These are phyloP conservation scores for Termitomyces sp. DNA, from an alignment of 768 basidiomycete species.

Conservation along the genomic window DNA sequence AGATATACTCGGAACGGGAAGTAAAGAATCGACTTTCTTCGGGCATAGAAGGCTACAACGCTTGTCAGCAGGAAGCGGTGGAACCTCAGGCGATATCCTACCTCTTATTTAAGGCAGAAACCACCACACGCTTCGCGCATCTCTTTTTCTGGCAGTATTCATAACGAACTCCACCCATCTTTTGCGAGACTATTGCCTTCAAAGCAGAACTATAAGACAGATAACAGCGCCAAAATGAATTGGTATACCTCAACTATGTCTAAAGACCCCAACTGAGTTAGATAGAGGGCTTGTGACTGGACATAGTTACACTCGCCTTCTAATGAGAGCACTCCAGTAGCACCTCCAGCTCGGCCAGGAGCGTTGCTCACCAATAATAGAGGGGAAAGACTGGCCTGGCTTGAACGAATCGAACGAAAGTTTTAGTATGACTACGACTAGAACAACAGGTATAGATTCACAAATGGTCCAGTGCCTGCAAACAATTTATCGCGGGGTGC, in stretches of 20 bases:
- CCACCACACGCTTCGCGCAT: background rate
- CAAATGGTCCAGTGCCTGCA: constrained; percentile 94
- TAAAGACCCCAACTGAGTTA: background rate
- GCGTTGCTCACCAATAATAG: constrained; percentile 64
- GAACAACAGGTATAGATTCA: constrained; percentile 23
- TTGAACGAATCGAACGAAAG: constrained; percentile 18
- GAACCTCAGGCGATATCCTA: background rate
- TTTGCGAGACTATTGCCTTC: background rate
- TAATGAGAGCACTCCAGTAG: constrained; percentile 85
- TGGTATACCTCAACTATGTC: background rate
- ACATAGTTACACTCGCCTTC: background rate
- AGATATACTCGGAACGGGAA: background rate
- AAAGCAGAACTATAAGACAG: background rate
- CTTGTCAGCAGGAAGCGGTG: background rate
- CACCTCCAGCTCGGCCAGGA: constrained; percentile 79
- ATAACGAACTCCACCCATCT: background rate
- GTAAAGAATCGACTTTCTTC: background rate
- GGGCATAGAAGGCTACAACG: background rate
- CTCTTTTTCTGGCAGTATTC: background rate
- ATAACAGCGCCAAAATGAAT: background rate
- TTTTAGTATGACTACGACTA: background rate
- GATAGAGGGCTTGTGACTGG: background rate
- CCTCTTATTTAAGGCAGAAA: background rate
- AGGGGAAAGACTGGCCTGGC: constrained; percentile 65
- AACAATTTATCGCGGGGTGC: constrained; percentile 80